Conservation (phyloP, 1,139 yeast genomes). For the Taphrina sp. region DNA sequence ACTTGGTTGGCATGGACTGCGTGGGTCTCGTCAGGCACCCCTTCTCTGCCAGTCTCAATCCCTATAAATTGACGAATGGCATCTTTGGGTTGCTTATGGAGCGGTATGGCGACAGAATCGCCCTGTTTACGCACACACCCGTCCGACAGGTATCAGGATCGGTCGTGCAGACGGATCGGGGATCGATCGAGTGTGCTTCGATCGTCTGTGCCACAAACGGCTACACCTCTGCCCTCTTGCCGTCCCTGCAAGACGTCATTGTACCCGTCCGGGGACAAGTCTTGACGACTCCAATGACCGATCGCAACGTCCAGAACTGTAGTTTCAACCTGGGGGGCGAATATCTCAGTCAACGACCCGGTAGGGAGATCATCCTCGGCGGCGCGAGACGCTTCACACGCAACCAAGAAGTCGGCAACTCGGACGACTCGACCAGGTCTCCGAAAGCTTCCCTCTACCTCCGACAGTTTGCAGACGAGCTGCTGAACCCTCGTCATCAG, state of each 20-base stretch:
- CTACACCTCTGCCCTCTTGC: conserved; percentile 11
- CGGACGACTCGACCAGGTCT: conserved; percentile 5
- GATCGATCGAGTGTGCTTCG: not conserved
- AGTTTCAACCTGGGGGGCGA: conserved; percentile 11
- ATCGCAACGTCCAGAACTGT: conserved; percentile 3
- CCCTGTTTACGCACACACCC: conserved; percentile 1
- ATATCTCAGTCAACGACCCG: conserved; percentile 14
- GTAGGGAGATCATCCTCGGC: conserved; percentile 1
- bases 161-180: not conserved
- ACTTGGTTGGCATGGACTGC: not conserved
- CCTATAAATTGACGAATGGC: not conserved
- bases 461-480: not conserved
- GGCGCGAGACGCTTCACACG: conserved; percentile 3
- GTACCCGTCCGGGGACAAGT: conserved; percentile 26
- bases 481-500: too few relatives aligned
- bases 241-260: conserved; percentile 1
- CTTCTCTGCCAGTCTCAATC: conserved; percentile 12
- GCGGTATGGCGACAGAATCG: not conserved
- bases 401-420: not conserved
- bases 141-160: not conserved
- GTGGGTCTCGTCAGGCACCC: conserved; percentile 2
- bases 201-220: conserved; percentile 18
- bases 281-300: not conserved
- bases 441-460: not conserved
- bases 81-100: not conserved